A percentile compares a stretch with the other conserved stretches of the same genome.
phyloP scores from a whole-genome alignment of 352 stramenopile genomes.

The Phytophthora fragariae region DNA sequence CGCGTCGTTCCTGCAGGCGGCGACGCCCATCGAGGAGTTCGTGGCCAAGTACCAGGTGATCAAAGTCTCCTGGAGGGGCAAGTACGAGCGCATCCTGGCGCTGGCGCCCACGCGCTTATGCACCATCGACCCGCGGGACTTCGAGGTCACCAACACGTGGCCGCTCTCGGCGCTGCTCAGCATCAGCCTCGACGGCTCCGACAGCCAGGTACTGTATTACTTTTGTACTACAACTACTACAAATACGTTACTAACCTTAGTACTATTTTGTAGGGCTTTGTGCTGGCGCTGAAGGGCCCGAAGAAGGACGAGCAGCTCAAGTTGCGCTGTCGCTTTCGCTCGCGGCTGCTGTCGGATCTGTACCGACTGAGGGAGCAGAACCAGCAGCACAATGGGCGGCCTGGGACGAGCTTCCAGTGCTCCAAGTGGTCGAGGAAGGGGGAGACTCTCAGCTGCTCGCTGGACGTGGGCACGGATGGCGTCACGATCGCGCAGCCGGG shows the following conservation, averaged over 20 bases:
- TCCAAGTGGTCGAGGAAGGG: slow-evolving; percentile 72
- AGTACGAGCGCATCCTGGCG: slow-evolving; percentile 90
- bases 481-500: slow-evolving; percentile 52
- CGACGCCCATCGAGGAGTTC: slow-evolving; percentile 78
- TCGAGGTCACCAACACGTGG: slow-evolving; percentile 91
- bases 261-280: slow-evolving; percentile 52
- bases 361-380: slow-evolving; percentile 73
- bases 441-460: slow-evolving; percentile 45
- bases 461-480: slow-evolving; percentile 73
- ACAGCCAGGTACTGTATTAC: slow-evolving; percentile 40
- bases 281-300: slow-evolving; percentile 62
- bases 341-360: slow-evolving; percentile 81
- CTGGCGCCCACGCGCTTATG: slow-evolving; percentile 81
- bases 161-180: slow-evolving; percentile 61
- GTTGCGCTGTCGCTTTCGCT: slow-evolving; percentile 79
- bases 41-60: slow-evolving; percentile 87
- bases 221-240: neutral
- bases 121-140: slow-evolving; percentile 88
- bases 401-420: slow-evolving; percentile 60
- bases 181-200: slow-evolving; percentile 66
- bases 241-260: neutral
- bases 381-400: slow-evolving; percentile 37
- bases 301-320: slow-evolving; percentile 90
- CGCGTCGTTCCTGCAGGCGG: slow-evolving; percentile 21
- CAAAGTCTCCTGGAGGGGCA: slow-evolving; percentile 86